Evolutionary conservation across 2,329 filamentous ascomycete species (phyloP), one percentile per base, ranked within the genome.

Genomic region (Aspergillus intermedius): DNA sequence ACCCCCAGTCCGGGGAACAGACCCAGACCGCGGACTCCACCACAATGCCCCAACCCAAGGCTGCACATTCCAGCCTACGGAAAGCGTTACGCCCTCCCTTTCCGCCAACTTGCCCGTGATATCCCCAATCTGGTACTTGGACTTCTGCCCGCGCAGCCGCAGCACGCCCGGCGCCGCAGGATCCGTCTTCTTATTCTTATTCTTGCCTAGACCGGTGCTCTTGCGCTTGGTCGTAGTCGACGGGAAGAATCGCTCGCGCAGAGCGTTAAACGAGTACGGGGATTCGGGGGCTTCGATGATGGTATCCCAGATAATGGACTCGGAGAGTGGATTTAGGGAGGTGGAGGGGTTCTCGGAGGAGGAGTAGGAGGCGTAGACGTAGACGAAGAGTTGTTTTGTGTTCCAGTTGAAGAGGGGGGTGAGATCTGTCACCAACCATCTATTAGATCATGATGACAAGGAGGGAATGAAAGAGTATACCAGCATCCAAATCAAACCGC

Each of bases 91-190:
- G 65, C 93, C 83, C 45, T 79, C 74, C 44, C 82, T 77, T 62
- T 86, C 79, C 42, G 88, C 87, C 56, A 97, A 78, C 68, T 83
- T 84, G 52, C 91, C 87, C 9, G 79, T 80, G 9, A 91, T 87
- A 68, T 96, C 90, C 4, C 91, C 95, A 71, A 98, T 93, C 66
- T 95, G 90, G 76, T 98, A 98, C 72, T 98, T 98, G 2, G 91
- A 87, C 64, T 85, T 86, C 68, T 95, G 88, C 69, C 91, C 91
- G 64, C 83, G 82, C 56, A 97, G 78, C 49, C 81, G 79, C 35
- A 97, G 72, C 46, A 87, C 79, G 25, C 91, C 91, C 1, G 70
- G 69, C 6, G 57, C 48, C 1, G 54, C 50, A 7, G 51, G 21
- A 6, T 53, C 54, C 25, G 57, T 44, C 19, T 54, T 55, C n/a